Conservation (phyloP, 1,284 basidiomycete species). For the Malassezia brasiliensis region DNA sequence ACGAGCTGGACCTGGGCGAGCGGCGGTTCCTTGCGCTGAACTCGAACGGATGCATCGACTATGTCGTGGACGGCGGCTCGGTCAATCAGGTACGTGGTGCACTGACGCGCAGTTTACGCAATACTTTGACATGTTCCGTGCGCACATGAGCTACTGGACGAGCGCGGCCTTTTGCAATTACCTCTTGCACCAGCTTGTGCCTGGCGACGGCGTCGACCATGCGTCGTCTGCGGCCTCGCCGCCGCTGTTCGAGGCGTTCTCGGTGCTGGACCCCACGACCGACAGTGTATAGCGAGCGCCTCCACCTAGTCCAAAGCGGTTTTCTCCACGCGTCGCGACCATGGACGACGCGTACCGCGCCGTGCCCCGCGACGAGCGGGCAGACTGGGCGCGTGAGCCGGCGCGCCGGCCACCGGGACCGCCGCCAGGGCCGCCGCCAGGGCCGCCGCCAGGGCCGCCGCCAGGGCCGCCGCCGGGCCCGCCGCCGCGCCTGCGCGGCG, state of each 20-base stretch:
- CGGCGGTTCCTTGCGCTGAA: constrained; percentile 38
- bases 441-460: constrained; percentile 4
- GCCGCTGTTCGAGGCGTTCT: background rate
- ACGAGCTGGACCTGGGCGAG: constrained; percentile 18
- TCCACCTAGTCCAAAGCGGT: background rate
- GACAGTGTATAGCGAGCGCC: constrained; percentile 12
- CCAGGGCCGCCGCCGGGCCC: background rate
- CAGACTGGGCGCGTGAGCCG: no score
- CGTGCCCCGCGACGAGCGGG: no score
- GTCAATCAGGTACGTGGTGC: constrained; percentile 10
- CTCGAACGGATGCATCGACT: constrained; percentile 42
- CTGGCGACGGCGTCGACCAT: constrained; percentile 2
- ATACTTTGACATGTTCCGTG: constrained; percentile 34
- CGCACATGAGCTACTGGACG: constrained; percentile 42
- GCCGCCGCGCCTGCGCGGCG: no score
- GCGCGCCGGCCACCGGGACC: background rate
- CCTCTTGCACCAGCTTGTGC: constrained; percentile 34
- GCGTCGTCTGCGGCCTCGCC: background rate
- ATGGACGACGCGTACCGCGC: background rate
- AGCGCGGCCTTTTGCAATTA: constrained; percentile 34
- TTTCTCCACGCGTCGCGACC: background rate
- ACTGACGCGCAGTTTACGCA: constrained; percentile 11
- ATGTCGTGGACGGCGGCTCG: constrained; percentile 11
- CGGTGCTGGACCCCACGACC: constrained; percentile 9
- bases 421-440: background rate